A percentile compares a stretch with the other conserved stretches of the same genome.
Evolutionary conservation across 2,329 filamentous ascomycete species (phyloP).

Genomic region (Gnomoniopsis sp.): DNA sequence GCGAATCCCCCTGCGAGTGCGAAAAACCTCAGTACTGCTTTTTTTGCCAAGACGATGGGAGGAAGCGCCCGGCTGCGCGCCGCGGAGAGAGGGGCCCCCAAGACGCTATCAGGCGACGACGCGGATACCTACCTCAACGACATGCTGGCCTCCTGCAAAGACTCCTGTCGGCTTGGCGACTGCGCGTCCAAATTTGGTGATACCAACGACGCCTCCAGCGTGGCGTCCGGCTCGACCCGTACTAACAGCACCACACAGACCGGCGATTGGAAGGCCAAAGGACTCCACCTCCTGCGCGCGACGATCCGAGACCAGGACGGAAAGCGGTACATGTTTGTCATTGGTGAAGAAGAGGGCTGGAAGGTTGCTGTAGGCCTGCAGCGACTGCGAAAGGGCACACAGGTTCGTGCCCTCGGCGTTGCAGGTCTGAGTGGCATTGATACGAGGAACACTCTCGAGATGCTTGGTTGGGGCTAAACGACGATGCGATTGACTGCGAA

Average conservation of each 20-base stretch:
- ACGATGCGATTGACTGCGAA: background rate
- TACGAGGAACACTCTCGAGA: conserved; percentile 52
- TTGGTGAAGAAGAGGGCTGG: conserved; percentile 64
- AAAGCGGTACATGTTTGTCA: conserved; percentile 62
- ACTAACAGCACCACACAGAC: conserved; percentile 41
- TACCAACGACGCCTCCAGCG: conserved; percentile 17
- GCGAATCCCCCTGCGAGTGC: conserved; percentile 26
- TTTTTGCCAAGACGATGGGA: conserved; percentile 44
- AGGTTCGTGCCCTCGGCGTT: conserved; percentile 57
- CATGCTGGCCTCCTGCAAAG: conserved; percentile 62
- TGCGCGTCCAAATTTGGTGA: conserved; percentile 38
- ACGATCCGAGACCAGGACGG: conserved; percentile 64
- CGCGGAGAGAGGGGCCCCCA: conserved; percentile 45
- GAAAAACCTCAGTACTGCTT: conserved; percentile 37
- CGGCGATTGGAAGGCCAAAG: conserved; percentile 52
- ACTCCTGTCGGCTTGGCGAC: conserved; percentile 55
- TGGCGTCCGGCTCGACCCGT: conserved; percentile 23
- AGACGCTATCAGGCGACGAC: conserved; percentile 58
- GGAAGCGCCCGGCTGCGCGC: conserved; percentile 40
- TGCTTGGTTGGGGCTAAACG: conserved; percentile 49
- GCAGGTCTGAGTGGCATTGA: conserved; percentile 53
- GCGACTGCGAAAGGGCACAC: conserved; percentile 56
- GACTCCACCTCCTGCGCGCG: conserved; percentile 60
- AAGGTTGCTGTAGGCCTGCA: conserved; percentile 63
- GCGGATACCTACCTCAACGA: conserved; percentile 62